A percentile compares a stretch with the other conserved stretches of the same genome.
phyloP scores from a whole-genome alignment of 1,139 yeast genomes.

The Geotrichum klebahnii region DNA sequence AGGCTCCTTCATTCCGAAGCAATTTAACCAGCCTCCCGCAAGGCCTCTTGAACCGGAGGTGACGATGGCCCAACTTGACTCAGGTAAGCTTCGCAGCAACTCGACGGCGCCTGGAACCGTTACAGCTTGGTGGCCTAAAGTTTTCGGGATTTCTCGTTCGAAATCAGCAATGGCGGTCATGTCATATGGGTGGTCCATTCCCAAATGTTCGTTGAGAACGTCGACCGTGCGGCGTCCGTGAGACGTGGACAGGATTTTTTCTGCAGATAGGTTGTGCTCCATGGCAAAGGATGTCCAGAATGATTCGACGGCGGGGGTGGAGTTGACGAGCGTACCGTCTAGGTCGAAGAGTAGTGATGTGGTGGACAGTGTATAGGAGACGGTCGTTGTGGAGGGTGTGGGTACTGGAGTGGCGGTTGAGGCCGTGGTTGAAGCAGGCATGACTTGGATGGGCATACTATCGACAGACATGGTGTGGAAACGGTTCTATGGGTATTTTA shows the following conservation, averaged over 20 bases:
- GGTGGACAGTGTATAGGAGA: background rate
- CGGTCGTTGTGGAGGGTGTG: background rate
- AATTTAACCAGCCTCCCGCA: conserved; percentile 74
- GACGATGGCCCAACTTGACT: conserved; percentile 69
- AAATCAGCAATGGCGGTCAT: conserved; percentile 64
- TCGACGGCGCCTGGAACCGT: conserved; percentile 73
- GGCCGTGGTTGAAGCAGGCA: background rate
- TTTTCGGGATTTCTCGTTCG: conserved; percentile 68
- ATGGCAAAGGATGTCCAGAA: conserved; percentile 74
- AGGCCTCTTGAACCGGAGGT: conserved; percentile 75
- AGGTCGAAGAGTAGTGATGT: conserved; percentile 58
- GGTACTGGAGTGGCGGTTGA: background rate
- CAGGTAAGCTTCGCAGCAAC: conserved; percentile 48
- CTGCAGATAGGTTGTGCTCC: conserved; percentile 67
- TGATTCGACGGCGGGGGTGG: conserved; percentile 76
- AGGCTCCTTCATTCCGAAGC: conserved; percentile 58
- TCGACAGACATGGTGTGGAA: no score
- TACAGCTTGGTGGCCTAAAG: conserved; percentile 65
- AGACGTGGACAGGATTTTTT: conserved; percentile 64
- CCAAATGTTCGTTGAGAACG: conserved; percentile 58
- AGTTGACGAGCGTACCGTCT: conserved; percentile 79
- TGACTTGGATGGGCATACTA: background rate
- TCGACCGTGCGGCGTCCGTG: conserved; percentile 84
- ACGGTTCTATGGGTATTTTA: background rate
- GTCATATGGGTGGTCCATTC: conserved; percentile 48